Evolutionary conservation across 768 basidiomycete species (phyloP), one percentile per base, ranked within the genome.

Genomic region (Paxillus involutus): DNA sequence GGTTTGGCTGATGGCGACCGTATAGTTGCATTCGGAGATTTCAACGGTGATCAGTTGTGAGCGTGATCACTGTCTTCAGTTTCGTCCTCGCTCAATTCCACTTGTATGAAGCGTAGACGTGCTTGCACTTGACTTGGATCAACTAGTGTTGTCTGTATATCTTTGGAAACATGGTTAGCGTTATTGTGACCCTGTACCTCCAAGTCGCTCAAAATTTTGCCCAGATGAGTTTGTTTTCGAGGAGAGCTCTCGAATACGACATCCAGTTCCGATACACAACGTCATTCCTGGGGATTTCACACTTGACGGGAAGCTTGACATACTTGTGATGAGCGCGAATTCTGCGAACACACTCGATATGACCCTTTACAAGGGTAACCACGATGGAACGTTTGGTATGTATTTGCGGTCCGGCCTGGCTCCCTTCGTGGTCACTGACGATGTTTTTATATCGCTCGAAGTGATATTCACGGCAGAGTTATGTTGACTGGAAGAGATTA

Each of bases 21-120:
- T 48, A 80, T 97, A 17, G 79, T 92, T 55, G 95, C 94, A 8
- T 91, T 92, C 62, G 97, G 94, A 32, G 96, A 99, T 74, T 96
- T 95, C 70, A 85, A 98, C 68, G 94, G 91, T 5, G 94, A 98
- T 70, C 94, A 98, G 68, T 89, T 91, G 94, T 97, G 68, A 66
- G 91, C 74, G 17, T 5, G 10, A 19, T 11, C 29, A 35, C 44
- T 39, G 30, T 10, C 7, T 12, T 32, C 45, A 39, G 26, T 32
- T 14, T 29, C 43, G 51, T 24, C 40, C 39, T 21, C 40, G 17
- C 29, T 30, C 30, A 44, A 48, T 47, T 32, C 33, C 35, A 47
- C 42, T 30, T 26, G 39, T 43, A 44, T 50, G 24, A 62, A 97
- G 94, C 60, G 68, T 92, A 57, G 95, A 98, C 71, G 72, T 94